Evolutionary conservation across 495 filamentous ascomycete genomes (phyloP).

Genomic region (Penicillium cosmopolitanum): DNA sequence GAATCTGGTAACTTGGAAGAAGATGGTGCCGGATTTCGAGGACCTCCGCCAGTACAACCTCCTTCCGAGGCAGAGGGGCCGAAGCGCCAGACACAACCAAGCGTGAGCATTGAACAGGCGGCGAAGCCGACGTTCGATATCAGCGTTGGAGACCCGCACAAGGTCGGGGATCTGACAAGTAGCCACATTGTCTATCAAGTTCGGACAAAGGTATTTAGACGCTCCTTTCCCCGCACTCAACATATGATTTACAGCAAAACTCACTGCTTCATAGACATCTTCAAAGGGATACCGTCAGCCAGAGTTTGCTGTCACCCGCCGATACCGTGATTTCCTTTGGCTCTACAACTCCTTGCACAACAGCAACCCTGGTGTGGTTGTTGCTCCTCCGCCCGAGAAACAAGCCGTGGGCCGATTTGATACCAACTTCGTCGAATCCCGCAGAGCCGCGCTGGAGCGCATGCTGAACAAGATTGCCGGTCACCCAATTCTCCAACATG

Average conservation of each 20-base stretch:
- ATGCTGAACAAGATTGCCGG: conserved; percentile 95
- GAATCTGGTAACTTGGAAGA: conserved; percentile 67
- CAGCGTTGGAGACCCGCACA: conserved; percentile 92
- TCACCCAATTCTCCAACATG: conserved; percentile 90
- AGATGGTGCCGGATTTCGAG: conserved; percentile 63
- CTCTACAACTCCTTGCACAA: conserved; percentile 91
- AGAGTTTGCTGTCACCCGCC: conserved; percentile 88
- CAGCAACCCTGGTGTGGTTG: conserved; percentile 93
- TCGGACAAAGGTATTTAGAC: conserved; percentile 73
- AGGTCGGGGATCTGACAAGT: conserved; percentile 94
- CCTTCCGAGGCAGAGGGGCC: conserved; percentile 47
- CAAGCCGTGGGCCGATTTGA: conserved; percentile 97
- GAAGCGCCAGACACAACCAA: conserved; percentile 71
- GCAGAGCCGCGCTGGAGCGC: conserved; percentile 86
- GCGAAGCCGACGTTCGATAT: conserved; percentile 92
- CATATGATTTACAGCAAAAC: not conserved
- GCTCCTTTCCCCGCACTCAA: not conserved
- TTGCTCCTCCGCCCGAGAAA: conserved; percentile 96
- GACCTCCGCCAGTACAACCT: conserved; percentile 76
- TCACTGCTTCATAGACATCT: conserved; percentile 63
- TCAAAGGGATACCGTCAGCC: conserved; percentile 92
- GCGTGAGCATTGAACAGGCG: conserved; percentile 85
- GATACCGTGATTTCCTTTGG: conserved; percentile 97
- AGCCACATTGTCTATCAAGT: conserved; percentile 98
- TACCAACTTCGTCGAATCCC: conserved; percentile 91